Evolutionary conservation across 139 green algal species (phyloP).

Genomic region (Medakamo hakoo): DNA sequence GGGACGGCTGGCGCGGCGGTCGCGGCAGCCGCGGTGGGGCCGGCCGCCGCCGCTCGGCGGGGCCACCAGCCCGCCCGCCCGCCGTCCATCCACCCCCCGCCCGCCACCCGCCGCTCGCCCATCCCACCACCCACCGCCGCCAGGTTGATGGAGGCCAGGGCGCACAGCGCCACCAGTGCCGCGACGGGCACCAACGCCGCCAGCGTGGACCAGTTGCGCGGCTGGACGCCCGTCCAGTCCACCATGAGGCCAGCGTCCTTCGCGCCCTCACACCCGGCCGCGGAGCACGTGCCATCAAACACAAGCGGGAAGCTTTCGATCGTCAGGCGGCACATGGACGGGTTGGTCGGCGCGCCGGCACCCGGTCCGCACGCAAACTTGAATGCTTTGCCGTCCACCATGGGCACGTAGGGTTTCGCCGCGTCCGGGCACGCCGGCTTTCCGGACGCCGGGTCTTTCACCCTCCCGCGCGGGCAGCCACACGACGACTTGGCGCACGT

Average conservation of each 20-base stretch:
- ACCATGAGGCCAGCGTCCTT: background rate
- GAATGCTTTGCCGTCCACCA: slow-evolving; percentile 10
- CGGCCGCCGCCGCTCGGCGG: no score
- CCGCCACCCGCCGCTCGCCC: background rate
- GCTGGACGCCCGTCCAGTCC: background rate
- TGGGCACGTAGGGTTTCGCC: background rate
- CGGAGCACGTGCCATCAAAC: slow-evolving; percentile 16
- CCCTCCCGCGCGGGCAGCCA: slow-evolving; percentile 14
- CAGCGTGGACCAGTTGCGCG: slow-evolving; percentile 14
- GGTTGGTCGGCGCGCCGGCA: no score
- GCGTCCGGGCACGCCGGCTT: slow-evolving; percentile 1
- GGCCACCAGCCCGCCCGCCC: no score
- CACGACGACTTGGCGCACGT: slow-evolving; percentile 22
- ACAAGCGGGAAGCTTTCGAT: slow-evolving; percentile 22
- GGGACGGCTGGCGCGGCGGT: no score
- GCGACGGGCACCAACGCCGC: slow-evolving; percentile 24
- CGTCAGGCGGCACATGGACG: slow-evolving; percentile 21
- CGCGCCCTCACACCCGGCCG: slow-evolving; percentile 11
- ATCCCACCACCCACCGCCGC: background rate
- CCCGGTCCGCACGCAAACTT: slow-evolving; percentile 9
- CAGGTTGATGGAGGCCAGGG: slow-evolving; percentile 16
- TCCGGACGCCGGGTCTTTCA: background rate
- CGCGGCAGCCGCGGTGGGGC: no score
- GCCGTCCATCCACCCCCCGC: no score
- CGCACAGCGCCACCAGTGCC: slow-evolving; percentile 11